Evolutionary conservation across 345 rosid species (phyloP).

Genomic region (Syzygium jambos): DNA sequence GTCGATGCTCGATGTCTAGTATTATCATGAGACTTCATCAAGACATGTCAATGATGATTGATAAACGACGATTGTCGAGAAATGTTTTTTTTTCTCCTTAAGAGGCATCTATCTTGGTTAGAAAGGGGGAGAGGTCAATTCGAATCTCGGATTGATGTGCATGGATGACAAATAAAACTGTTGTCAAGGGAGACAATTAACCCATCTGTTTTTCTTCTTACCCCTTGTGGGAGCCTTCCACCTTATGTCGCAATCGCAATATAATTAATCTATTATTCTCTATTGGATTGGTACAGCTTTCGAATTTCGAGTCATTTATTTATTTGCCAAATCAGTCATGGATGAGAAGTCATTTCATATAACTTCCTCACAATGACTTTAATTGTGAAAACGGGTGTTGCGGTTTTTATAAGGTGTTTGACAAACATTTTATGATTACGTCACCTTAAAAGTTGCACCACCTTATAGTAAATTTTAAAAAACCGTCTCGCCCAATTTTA

Average conservation of each 20-base stretch:
- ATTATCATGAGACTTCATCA: not conserved
- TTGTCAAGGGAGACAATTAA: not conserved
- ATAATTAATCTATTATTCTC: not conserved
- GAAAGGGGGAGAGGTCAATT: not conserved
- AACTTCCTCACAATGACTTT: not conserved
- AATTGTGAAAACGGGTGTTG: not conserved
- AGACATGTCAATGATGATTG: not conserved
- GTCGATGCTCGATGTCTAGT: not conserved
- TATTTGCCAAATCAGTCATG: not conserved
- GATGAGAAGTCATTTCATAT: not conserved
- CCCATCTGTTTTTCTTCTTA: not conserved
- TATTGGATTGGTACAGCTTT: not conserved
- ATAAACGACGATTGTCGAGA: not conserved
- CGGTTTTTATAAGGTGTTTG: rapidly evolving
- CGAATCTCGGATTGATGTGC: not conserved
- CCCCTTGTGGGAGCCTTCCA: not conserved
- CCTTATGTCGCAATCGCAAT: not conserved
- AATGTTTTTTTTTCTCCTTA: not conserved
- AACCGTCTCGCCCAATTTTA: not conserved
- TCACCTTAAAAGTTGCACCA: not conserved
- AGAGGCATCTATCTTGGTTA: not conserved
- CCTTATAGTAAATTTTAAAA: not conserved
- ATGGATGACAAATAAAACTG: not conserved
- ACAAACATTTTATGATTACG: rapidly evolving
- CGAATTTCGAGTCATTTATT: not conserved